Conservation (phyloP, 176 grass and related monocot species). For the Oryza punctata region DNA sequence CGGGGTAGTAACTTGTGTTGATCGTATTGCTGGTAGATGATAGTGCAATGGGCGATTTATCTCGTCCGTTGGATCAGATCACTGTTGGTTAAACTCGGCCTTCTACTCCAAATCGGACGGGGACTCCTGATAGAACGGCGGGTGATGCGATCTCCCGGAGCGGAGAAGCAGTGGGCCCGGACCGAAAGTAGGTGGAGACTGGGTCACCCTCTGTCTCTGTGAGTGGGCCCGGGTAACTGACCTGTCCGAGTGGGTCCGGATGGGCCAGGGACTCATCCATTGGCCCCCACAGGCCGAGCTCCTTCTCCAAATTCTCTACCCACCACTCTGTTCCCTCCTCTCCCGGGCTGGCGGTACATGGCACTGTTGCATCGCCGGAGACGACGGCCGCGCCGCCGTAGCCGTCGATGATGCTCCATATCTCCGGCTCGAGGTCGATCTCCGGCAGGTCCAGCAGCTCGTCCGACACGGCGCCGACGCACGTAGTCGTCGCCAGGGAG, state of each 20-base stretch:
- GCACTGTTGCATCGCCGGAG: constrained; percentile 19
- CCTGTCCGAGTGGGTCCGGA: constrained; percentile 8
- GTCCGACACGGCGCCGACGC: background rate
- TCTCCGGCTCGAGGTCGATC: constrained; percentile 54
- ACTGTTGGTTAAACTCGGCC: background rate
- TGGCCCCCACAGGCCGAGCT: constrained; percentile 61
- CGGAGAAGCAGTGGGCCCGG: background rate
- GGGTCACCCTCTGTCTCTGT: background rate
- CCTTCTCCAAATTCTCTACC: constrained; percentile 74
- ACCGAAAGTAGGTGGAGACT: constrained; percentile 32
- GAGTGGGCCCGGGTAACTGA: background rate
- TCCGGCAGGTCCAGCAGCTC: constrained; percentile 59
- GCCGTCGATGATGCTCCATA: constrained; percentile 70
- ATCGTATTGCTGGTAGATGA: background rate
- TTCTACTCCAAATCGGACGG: constrained; percentile 8
- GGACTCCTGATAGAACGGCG: background rate
- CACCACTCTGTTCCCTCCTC: constrained; percentile 47
- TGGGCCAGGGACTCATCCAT: constrained; percentile 28
- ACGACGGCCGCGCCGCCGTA: background rate
- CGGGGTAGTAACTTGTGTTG: background rate
- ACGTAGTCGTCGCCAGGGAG: constrained; percentile 34
- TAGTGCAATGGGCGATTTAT: background rate
- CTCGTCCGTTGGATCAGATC: constrained; percentile 24
- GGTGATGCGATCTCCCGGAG: background rate
- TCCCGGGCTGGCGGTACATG: constrained; percentile 10